These are phyloP conservation scores for Botrytis fragariae DNA, from an alignment of 2,329 filamentous ascomycete species.

Conservation along the genomic window DNA sequence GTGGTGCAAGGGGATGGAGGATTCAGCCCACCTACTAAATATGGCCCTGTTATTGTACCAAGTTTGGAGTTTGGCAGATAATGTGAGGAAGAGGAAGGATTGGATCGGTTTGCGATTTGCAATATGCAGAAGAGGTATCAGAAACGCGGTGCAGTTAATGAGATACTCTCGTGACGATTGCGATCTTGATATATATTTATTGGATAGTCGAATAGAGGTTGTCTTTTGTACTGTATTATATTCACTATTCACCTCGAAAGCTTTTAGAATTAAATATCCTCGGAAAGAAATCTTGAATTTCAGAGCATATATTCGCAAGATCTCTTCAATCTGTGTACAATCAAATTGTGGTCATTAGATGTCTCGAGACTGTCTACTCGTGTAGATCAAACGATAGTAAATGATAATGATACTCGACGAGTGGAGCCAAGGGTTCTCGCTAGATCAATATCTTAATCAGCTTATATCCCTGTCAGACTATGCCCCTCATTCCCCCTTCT, in stretches of 20 bases:
- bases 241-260: not conserved
- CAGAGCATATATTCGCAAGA: not conserved
- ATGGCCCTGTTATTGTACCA: slow-evolving; percentile 93
- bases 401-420: not conserved
- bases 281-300: not conserved
- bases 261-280: not conserved
- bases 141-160: not conserved
- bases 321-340: not conserved
- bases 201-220: not conserved
- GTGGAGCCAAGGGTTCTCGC: slow-evolving; percentile 3
- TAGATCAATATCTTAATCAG: not conserved
- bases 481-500: slow-evolving; percentile 8
- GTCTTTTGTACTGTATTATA: not conserved
- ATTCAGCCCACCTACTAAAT: slow-evolving; percentile 84
- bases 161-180: not conserved
- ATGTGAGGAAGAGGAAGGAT: slow-evolving; percentile 12
- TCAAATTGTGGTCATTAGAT: not conserved
- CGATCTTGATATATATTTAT: not conserved
- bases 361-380: not conserved
- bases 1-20: slow-evolving; percentile 90
- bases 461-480: not conserved
- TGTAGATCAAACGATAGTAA: not conserved
- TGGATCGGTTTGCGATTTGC: not conserved
- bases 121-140: not conserved
- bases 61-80: slow-evolving; percentile 73